These are phyloP conservation scores for Spinacia oleracea DNA, from an alignment of 179 eudicot genomes.

Conservation along the genomic window DNA sequence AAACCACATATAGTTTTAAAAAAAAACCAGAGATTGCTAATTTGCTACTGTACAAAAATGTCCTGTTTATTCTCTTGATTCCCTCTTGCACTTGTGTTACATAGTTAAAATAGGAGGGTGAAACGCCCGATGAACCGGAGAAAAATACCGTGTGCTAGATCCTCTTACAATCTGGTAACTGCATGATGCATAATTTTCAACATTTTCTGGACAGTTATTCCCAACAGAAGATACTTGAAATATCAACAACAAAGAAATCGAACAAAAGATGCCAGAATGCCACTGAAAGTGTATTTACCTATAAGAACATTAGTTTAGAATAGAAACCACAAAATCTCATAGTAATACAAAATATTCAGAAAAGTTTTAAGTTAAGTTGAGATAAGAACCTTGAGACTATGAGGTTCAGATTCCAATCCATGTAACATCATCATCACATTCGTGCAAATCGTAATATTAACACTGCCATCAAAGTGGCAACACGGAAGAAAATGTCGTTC, in stretches of 20 bases:
- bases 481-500: slow-evolving; percentile 58
- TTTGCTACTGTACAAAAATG: too few species aligned
- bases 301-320: background rate
- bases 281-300: background rate
- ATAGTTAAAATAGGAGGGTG: background rate
- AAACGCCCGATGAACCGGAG: too few species aligned
- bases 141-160: too few species aligned
- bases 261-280: background rate
- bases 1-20: too few species aligned
- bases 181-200: background rate
- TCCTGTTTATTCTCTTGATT: too few species aligned
- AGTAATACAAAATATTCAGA: background rate
- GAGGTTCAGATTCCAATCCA: background rate
- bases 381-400: background rate
- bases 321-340: background rate
- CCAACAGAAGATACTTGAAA: background rate
- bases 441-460: slow-evolving; percentile 61
- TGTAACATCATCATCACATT: slow-evolving; percentile 20
- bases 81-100: too few species aligned
- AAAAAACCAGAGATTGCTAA: too few species aligned
- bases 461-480: slow-evolving; percentile 55
- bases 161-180: background rate
- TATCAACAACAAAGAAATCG: background rate
- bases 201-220: background rate
- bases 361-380: background rate